A percentile compares a stretch with the other conserved stretches of the same genome.
These are phyloP conservation scores for Rutidosis leptorrhynchoides DNA, from an alignment of 129 eudicot genomes.

Conservation along the genomic window DNA sequence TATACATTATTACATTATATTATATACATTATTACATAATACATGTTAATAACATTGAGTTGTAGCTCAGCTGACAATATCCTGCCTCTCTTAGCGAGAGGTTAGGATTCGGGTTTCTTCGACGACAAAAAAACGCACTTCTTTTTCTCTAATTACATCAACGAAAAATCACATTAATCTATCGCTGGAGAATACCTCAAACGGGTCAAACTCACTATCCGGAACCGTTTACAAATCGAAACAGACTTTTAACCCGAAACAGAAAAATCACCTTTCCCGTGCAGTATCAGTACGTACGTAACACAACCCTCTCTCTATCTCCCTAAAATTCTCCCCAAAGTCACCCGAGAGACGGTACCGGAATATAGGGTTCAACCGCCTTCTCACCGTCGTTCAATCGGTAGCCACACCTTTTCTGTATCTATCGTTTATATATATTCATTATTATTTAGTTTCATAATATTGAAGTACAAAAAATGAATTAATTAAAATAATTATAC, in stretches of 20 bases:
- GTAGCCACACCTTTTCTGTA: conserved; percentile 24
- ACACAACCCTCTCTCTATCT: conserved; percentile 28
- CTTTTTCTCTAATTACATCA: too few species aligned
- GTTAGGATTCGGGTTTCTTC: too few species aligned
- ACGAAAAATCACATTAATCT: too few species aligned
- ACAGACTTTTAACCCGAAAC: conserved; percentile 23
- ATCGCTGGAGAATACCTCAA: too few species aligned
- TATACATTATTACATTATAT: too few species aligned
- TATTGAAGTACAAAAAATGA: conserved; percentile 13
- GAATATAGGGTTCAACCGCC: conserved; percentile 30
- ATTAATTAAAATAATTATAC: conserved; percentile 11
- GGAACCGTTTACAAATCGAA: conserved; percentile 8
- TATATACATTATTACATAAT: too few species aligned
- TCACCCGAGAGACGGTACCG: conserved; percentile 31
- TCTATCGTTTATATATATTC: conserved; percentile 16
- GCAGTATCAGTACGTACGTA: conserved; percentile 7
- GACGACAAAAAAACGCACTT: too few species aligned
- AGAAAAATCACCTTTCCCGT: conserved; percentile 15
- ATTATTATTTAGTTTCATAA: background rate
- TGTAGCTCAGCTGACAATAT: too few species aligned
- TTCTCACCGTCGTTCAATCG: conserved; percentile 20
- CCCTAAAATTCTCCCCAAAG: conserved; percentile 16
- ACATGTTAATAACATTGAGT: too few species aligned
- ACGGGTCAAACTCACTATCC: too few species aligned
- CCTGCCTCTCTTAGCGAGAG: too few species aligned